Evolutionary conservation across 2,329 filamentous ascomycete species (phyloP).

Genomic region (Fusarium gaditjirri): DNA sequence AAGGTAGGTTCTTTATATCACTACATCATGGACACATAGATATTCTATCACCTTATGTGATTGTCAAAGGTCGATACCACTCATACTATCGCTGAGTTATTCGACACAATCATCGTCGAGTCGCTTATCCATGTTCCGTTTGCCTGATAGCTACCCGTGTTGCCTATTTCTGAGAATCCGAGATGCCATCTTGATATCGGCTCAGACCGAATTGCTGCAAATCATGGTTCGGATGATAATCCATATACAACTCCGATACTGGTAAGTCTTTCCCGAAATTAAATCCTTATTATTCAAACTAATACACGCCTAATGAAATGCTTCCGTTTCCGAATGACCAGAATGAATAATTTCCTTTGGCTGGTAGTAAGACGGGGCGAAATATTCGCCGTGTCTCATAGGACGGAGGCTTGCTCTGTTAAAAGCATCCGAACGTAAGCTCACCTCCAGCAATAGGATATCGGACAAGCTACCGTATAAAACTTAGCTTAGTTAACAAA

Average conservation of each 20-base stretch:
- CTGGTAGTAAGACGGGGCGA: not conserved
- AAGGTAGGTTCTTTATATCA: not conserved
- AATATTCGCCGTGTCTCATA: not conserved
- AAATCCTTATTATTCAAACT: not conserved
- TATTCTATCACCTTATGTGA: rapidly evolving
- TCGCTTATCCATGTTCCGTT: not conserved
- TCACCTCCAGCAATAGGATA: not conserved
- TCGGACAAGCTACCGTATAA: not conserved
- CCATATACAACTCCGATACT: no score
- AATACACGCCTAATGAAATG: not conserved
- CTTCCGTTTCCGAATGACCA: no score
- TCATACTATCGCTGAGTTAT: not conserved
- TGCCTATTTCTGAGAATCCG: no score
- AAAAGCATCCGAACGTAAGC: not conserved
- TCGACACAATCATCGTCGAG: rapidly evolving
- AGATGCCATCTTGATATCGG: not conserved
- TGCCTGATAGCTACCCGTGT: rapidly evolving
- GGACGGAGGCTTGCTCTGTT: not conserved
- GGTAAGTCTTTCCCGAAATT: no score
- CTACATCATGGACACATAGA: rapidly evolving
- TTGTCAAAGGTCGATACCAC: rapidly evolving
- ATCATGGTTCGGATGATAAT: not conserved
- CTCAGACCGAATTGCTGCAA: not conserved
- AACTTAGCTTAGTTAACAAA: not conserved
- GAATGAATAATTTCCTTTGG: no score